Evolutionary conservation across 495 filamentous ascomycete genomes (phyloP).

Genomic region (Xylaria nigripes): DNA sequence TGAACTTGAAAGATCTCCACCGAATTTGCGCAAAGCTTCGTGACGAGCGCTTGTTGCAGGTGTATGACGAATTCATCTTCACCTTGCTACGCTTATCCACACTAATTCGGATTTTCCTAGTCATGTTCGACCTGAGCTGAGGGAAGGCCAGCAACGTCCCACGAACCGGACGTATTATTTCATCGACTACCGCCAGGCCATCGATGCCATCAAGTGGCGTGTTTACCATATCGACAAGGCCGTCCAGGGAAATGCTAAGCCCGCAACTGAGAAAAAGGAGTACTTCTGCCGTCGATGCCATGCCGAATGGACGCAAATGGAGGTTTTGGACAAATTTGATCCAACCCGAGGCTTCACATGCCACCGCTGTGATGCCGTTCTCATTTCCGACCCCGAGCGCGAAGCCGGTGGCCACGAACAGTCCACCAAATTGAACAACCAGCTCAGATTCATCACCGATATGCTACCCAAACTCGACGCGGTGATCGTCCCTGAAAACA

Average conservation of each 20-base stretch:
- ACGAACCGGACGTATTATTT: conserved; percentile 89
- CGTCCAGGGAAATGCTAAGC: conserved; percentile 72
- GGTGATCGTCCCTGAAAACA: conserved; percentile 73
- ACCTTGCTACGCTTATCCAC: not conserved
- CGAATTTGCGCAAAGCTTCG: conserved; percentile 74
- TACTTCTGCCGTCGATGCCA: conserved; percentile 76
- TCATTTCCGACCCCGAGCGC: conserved; percentile 60
- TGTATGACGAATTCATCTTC: conserved; percentile 43
- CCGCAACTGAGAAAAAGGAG: conserved; percentile 79
- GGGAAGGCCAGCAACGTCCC: conserved; percentile 71
- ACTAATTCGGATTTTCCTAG: conserved; percentile 33
- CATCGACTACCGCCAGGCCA: conserved; percentile 85
- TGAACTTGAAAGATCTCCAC: conserved; percentile 82
- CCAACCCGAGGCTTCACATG: conserved; percentile 65
- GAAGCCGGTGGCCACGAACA: conserved; percentile 72
- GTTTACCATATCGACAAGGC: conserved; percentile 75
- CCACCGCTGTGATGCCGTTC: conserved; percentile 63
- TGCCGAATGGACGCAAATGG: conserved; percentile 74
- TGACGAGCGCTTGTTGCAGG: conserved; percentile 76
- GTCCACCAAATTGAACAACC: conserved; percentile 75
- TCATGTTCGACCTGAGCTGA: conserved; percentile 69
- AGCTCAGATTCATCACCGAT: conserved; percentile 76
- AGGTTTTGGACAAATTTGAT: conserved; percentile 66
- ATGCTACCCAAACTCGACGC: conserved; percentile 81
- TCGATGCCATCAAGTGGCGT: conserved; percentile 95